Base-by-base conservation (phyloP, 495 filamentous ascomycete genomes). In the Penicillium chermesinum region DNA sequence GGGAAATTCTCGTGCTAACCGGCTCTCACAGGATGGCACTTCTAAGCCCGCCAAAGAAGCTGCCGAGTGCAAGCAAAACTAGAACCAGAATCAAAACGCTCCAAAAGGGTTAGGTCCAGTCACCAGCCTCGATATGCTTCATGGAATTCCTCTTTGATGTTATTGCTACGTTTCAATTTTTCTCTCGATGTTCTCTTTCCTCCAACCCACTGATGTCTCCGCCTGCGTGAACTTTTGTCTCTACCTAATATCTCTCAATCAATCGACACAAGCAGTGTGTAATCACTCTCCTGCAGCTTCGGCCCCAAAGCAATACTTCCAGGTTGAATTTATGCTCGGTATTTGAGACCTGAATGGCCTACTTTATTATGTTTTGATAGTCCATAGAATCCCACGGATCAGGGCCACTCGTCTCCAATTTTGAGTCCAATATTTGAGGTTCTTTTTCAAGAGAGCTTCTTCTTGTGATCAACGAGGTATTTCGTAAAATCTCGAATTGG, bases 51-150 rank as follows among this genome's bases (percentile, higher is more conserved):
- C 96, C 82, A 91, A 96, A 70, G 94, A 99, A 74, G 86, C 94
- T 51, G 89, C 93, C 51, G 94, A 99, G 76, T 99, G 94, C 86
- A 99, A 97, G 79, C 94, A 97, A 77, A 97, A 90, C 74, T 99
- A 76, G 56, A 62, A 44, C 19, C 32, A 38, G 19, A 27, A 27
- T 21, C 35, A 25, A 13, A 46, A 22, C 18, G 30, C 25, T 30
- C n/a, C n/a, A 30, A 30, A 30, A 30, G 25, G 25, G 25, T 30
- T 10, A 30, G 25, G 25, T 10, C 25, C 25, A 30, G 25, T 30
- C 25, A 30, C 25, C 25, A 4, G 25, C 25, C 50, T 54, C 34
- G 50, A 63, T 38, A 58, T 57, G 57, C 44, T 48, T 53, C 43
- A 63, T 53, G 58, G 50, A 50, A 52, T 49, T 55, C 45, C 40